These are phyloP conservation scores for Aeschynomene evenia DNA, from an alignment of 306 rosid genomes.

Conservation along the genomic window DNA sequence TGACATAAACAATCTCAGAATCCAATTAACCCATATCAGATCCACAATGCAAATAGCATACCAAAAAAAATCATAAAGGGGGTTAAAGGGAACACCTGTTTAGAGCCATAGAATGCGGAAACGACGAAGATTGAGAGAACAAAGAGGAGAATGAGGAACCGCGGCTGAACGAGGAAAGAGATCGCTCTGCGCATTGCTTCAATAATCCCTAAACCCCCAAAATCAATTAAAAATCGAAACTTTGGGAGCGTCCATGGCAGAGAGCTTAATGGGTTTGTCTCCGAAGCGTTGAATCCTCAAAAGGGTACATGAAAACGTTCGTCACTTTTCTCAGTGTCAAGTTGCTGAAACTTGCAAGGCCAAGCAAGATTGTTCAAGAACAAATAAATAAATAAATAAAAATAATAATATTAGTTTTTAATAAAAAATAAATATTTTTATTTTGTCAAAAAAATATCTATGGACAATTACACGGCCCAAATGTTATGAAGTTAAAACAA, in stretches of 20 bases:
- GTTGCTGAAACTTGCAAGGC: neutral
- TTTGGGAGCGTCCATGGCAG: conserved; percentile 1
- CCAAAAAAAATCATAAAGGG: neutral
- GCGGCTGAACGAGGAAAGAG: conserved; percentile 54
- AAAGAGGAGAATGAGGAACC: conserved; percentile 46
- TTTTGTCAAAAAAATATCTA: too few relatives aligned
- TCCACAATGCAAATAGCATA: neutral
- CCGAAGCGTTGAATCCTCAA: neutral
- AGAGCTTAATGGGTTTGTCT: neutral
- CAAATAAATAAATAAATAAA: too few relatives aligned
- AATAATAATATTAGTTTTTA: too few relatives aligned
- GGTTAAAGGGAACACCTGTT: neutral
- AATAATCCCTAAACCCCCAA: neutral
- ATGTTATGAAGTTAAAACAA: too few relatives aligned
- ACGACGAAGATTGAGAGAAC: conserved; percentile 46
- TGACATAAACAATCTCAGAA: neutral
- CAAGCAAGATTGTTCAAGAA: neutral
- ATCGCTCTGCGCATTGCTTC: conserved; percentile 56
- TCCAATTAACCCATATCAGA: conserved; percentile 11
- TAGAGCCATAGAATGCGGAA: conserved; percentile 40
- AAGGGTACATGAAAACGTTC: neutral
- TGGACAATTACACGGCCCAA: too few relatives aligned
- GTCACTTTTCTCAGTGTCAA: neutral
- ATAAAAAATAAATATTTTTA: too few relatives aligned
- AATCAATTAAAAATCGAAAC: neutral